A percentile compares a stretch with the other conserved stretches of the same genome.
Conservation (phyloP, 2,329 filamentous ascomycete species). For the Cladosporium sphaerospermum region DNA sequence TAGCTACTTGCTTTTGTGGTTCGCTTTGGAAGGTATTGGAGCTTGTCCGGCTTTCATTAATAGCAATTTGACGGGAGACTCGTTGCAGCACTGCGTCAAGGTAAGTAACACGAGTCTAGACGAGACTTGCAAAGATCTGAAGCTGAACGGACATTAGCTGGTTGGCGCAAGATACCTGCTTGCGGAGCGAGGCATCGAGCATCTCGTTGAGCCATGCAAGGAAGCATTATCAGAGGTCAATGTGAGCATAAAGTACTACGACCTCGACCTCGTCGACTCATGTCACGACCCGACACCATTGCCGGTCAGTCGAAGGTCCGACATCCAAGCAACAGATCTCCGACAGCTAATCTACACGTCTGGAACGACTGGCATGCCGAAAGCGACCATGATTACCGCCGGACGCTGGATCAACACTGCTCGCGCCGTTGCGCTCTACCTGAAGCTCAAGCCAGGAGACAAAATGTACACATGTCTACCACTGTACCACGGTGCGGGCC, state of each 20-base stretch:
- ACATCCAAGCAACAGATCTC: constrained; percentile 42
- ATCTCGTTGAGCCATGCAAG: constrained; percentile 21
- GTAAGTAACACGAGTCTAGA: constrained; percentile 16
- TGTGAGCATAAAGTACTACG: constrained; percentile 23
- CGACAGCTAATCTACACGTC: constrained; percentile 74
- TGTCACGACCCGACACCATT: constrained; percentile 20
- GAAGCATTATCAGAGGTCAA: constrained; percentile 16
- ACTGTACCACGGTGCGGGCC: constrained; percentile 72
- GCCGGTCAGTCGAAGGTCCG: constrained; percentile 16
- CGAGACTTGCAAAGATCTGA: background rate
- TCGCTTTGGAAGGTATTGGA: constrained; percentile 55
- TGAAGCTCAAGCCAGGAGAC: constrained; percentile 56
- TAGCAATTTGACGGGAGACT: constrained; percentile 29
- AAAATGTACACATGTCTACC: constrained; percentile 59
- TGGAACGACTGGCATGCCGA: constrained; percentile 56
- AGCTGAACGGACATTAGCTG: constrained; percentile 16
- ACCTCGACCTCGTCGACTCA: constrained; percentile 16
- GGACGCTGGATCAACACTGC: constrained; percentile 21
- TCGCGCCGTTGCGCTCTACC: constrained; percentile 58
- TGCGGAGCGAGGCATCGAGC: constrained; percentile 20
- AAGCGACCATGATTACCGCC: constrained; percentile 22
- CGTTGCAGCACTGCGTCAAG: constrained; percentile 32
- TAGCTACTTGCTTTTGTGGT: constrained; percentile 29
- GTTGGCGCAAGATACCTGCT: constrained; percentile 21
- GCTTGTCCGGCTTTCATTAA: constrained; percentile 29